Evolutionary conservation across 1,284 basidiomycete species (phyloP).

Genomic region (Trametes sp.): DNA sequence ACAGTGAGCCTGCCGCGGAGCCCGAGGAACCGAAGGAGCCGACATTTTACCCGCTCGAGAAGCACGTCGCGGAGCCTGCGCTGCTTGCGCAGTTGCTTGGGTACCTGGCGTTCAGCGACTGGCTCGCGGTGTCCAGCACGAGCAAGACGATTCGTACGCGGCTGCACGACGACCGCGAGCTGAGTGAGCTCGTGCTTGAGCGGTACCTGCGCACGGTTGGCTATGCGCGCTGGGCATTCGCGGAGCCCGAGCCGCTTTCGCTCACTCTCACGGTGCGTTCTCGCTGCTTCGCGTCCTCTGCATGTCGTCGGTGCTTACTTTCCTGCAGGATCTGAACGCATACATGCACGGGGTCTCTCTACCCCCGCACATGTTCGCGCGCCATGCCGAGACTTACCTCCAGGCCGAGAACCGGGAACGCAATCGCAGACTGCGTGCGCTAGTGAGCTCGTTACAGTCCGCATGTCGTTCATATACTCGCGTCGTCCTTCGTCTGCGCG

Average conservation of each 20-base stretch:
- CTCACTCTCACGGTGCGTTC: slow-evolving; percentile 64
- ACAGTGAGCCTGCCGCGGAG: slow-evolving; percentile 15
- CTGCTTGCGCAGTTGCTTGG: slow-evolving; percentile 61
- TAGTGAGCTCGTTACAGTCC: slow-evolving; percentile 54
- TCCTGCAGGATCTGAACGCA: slow-evolving; percentile 68
- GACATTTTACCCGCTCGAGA: slow-evolving; percentile 57
- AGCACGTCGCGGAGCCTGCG: slow-evolving; percentile 57
- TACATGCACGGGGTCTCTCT: slow-evolving; percentile 82
- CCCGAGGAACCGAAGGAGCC: slow-evolving; percentile 40
- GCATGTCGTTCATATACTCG: slow-evolving; percentile 70
- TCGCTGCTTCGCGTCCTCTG: not conserved
- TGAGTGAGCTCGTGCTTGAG: slow-evolving; percentile 71
- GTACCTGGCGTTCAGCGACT: slow-evolving; percentile 71
- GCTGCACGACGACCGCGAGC: slow-evolving; percentile 55
- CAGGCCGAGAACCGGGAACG: slow-evolving; percentile 45
- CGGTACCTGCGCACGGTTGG: slow-evolving; percentile 73
- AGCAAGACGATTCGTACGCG: slow-evolving; percentile 58
- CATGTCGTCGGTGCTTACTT: not conserved
- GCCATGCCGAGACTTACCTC: slow-evolving; percentile 61
- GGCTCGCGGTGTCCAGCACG: slow-evolving; percentile 63
- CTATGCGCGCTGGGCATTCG: slow-evolving; percentile 69
- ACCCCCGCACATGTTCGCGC: slow-evolving; percentile 73
- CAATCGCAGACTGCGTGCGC: slow-evolving; percentile 44
- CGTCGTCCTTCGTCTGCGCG: slow-evolving; percentile 74
- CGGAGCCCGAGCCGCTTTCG: slow-evolving; percentile 62